Base-by-base conservation (phyloP, 2,329 filamentous ascomycete genomes). In the Exophiala mesophila region DNA sequence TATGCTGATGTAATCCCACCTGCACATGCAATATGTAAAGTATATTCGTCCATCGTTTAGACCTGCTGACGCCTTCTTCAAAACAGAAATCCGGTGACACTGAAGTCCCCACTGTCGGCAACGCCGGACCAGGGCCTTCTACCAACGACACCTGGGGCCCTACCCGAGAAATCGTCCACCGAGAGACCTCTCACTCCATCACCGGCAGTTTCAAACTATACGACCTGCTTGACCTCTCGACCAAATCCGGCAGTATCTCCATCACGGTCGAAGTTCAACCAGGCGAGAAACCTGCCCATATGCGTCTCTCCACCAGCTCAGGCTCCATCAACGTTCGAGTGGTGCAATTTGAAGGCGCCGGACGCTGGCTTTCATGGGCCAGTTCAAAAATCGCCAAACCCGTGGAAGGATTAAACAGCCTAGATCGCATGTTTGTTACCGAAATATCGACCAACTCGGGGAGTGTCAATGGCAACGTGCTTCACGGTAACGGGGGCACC, bases 401-500 rank as follows among this genome's bases (percentile, higher is more conserved):
- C 5, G n/a, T n/a, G n/a, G n/a, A n/a, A n/a, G n/a, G n/a, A 17
- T 10, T n/a, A 10, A 36, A 40, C 18, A 39, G 29, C 21, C 17
- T 45, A 15, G 21, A 36, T 26, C 32, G 32, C 32, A 26, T 34
- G 20, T 53, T 40, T 51, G 47, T 56, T 13, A 52, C 59, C 13
- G 53, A 60, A 26, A 59, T 64, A 33, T 45, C 53, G 16, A 59
- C 56, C 6, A 31, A 40, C 4, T 53, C 49, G 15, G 62, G 62
- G n/a, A 53, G 47, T 18, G 55, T 63, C 24, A 45, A 44, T 4
- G 61, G 59, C 65, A 63, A 66, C 37, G 63, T 77, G 49, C 61
- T 76, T 4, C 68, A 77, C 20, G 62, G 71, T 1, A 63, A 67
- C 38, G 49, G 52, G 3, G 50, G 52, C 17, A 68, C 73, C 30